These are phyloP conservation scores for Colletotrichum endophyticum DNA, from an alignment of 2,329 filamentous ascomycete genomes.

Conservation along the genomic window DNA sequence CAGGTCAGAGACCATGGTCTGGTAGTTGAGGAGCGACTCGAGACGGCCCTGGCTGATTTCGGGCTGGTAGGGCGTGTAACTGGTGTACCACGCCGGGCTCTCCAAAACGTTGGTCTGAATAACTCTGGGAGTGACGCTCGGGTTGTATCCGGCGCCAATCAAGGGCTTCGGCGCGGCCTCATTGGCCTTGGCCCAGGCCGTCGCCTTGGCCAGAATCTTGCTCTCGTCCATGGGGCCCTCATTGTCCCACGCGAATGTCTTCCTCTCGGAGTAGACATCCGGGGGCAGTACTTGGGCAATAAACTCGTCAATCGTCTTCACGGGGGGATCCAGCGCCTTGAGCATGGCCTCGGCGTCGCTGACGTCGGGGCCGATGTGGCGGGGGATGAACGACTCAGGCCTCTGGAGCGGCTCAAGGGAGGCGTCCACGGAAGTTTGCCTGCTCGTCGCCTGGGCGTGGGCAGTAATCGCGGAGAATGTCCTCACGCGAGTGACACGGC, in stretches of 20 bases:
- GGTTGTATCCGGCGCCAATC: constrained; percentile 89
- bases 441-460: constrained; percentile 9
- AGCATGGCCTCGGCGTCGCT: constrained; percentile 79
- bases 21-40: constrained; percentile 93
- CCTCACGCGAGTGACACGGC: constrained; percentile 5
- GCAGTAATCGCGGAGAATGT: constrained; percentile 8
- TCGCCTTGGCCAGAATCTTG: constrained; percentile 53
- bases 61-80: constrained; percentile 95
- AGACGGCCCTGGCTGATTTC: constrained; percentile 96
- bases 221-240: constrained; percentile 61
- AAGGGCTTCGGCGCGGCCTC: constrained; percentile 61
- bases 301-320: constrained; percentile 78
- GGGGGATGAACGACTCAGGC: constrained; percentile 73
- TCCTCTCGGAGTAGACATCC: constrained; percentile 73
- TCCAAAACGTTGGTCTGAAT: constrained; percentile 93
- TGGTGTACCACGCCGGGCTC: constrained; percentile 96
- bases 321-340: constrained; percentile 76
- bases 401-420: constrained; percentile 22
- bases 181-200: constrained; percentile 39
- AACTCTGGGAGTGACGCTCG: constrained; percentile 83
- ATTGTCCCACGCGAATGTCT: constrained; percentile 61
- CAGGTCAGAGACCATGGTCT: constrained; percentile 89
- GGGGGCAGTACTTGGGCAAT: constrained; percentile 82
- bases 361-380: constrained; percentile 86
- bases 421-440: constrained; percentile 6